Percentiles rank a stretch among this genome's conserved stretches.
These are phyloP conservation scores for Perilla frutescens DNA, from an alignment of 257 asterid species.

Conservation along the genomic window DNA sequence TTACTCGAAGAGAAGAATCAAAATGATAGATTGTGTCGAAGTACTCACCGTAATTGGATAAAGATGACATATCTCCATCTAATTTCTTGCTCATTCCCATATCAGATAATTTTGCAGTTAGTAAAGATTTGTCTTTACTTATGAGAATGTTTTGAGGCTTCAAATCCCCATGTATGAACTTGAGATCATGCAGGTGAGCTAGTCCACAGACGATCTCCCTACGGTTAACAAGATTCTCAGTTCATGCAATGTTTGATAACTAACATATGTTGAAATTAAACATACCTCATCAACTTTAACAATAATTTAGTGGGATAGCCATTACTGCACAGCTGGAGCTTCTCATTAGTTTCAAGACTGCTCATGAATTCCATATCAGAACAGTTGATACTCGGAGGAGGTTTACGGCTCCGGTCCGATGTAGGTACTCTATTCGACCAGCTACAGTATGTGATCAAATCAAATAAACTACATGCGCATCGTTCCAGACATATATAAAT, in stretches of 20 bases:
- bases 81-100: slow-evolving; percentile 96
- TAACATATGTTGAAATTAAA: slow-evolving; percentile 27
- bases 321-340: slow-evolving; percentile 65
- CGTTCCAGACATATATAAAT: slow-evolving; percentile 80
- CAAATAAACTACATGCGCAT: slow-evolving; percentile 76
- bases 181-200: slow-evolving; percentile 86
- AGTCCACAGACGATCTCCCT: slow-evolving; percentile 81
- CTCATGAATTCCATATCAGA: slow-evolving; percentile 34
- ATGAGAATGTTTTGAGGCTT: slow-evolving; percentile 91
- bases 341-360: slow-evolving; percentile 44
- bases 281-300: slow-evolving; percentile 74
- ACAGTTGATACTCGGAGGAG: slow-evolving; percentile 15
- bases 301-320: slow-evolving; percentile 73
- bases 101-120: slow-evolving; percentile 84
- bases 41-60: slow-evolving; percentile 68
- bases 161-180: slow-evolving; percentile 81
- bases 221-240: slow-evolving; percentile 27
- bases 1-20: slow-evolving; percentile 2
- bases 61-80: slow-evolving; percentile 72
- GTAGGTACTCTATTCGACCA: slow-evolving; percentile 37
- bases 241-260: neutral
- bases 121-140: slow-evolving; percentile 51
- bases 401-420: slow-evolving; percentile 31
- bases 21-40: neutral
- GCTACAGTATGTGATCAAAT: slow-evolving; percentile 52